These are phyloP conservation scores for Circinella umbellata DNA, from an alignment of 371 early-diverging fungal genomes.

Conservation along the genomic window DNA sequence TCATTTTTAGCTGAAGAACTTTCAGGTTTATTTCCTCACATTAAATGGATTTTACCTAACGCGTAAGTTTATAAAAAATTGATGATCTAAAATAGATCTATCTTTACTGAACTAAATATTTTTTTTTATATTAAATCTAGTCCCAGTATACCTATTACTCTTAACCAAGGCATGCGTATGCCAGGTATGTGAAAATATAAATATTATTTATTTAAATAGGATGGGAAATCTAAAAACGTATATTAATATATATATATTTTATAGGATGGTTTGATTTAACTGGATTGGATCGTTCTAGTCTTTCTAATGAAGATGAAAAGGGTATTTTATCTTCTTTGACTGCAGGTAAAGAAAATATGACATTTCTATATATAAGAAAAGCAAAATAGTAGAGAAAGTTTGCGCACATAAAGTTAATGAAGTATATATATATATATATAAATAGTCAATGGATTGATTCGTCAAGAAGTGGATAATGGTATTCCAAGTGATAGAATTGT, in stretches of 20 bases:
- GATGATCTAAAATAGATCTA: not conserved
- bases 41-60: constrained; percentile 87
- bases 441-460: constrained; percentile 73
- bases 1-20: constrained; percentile 72
- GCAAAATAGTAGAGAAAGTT: too few relatives aligned
- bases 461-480: constrained; percentile 78
- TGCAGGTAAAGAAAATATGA: constrained; percentile 51
- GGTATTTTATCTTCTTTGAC: constrained; percentile 75
- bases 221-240: not conserved
- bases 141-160: constrained; percentile 74
- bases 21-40: constrained; percentile 66
- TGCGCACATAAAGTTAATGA: too few relatives aligned
- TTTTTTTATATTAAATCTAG: not conserved
- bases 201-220: not conserved
- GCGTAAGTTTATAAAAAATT: constrained; percentile 54
- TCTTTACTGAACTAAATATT: too few relatives aligned
- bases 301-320: constrained; percentile 72
- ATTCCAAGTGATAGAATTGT: constrained; percentile 88
- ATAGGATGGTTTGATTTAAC: constrained; percentile 81
- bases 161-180: constrained; percentile 88
- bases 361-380: too few relatives aligned
- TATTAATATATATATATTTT: too few relatives aligned
- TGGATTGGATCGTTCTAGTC: constrained; percentile 51
- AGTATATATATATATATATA: not conserved
- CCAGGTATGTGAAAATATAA: constrained; percentile 55